Percentiles rank a stretch among this genome's conserved stretches.
These are phyloP conservation scores for Peterozyma xylosa DNA, from an alignment of 805 yeast species.

Conservation along the genomic window DNA sequence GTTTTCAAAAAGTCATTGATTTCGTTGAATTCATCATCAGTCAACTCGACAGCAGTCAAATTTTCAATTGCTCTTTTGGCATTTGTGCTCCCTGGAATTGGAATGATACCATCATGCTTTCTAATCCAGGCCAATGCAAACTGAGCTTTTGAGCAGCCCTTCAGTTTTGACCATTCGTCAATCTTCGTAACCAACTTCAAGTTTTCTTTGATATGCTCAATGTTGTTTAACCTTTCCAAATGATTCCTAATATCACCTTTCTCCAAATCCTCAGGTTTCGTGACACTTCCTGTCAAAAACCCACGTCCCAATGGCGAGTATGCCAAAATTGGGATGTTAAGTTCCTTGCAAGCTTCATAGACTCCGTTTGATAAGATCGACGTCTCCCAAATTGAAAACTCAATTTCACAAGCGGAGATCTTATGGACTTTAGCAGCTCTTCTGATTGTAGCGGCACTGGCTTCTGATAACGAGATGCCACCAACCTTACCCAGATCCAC, in stretches of 20 bases:
- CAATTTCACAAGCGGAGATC: conserved; percentile 68
- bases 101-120: conserved; percentile 47
- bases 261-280: conserved; percentile 37
- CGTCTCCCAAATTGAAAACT: conserved; percentile 63
- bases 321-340: conserved; percentile 60
- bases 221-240: conserved; percentile 54
- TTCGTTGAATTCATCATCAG: conserved; percentile 49
- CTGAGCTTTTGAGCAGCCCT: conserved; percentile 52
- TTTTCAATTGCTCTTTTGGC: conserved; percentile 55
- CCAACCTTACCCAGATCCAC: conserved; percentile 60
- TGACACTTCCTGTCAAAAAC: conserved; percentile 57
- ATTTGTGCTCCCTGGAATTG: conserved; percentile 76
- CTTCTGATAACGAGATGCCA: conserved; percentile 73
- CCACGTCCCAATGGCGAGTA: conserved; percentile 86
- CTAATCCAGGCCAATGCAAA: conserved; percentile 62
- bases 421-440: conserved; percentile 52
- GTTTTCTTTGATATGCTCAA: conserved; percentile 45
- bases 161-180: conserved; percentile 37
- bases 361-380: conserved; percentile 60
- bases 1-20: conserved; percentile 37
- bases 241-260: conserved; percentile 45
- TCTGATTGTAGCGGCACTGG: conserved; percentile 49
- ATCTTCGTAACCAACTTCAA: conserved; percentile 38
- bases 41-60: conserved; percentile 30
- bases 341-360: conserved; percentile 47